A percentile compares a stretch with the other conserved stretches of the same genome.
Conservation (phyloP, 2,329 filamentous ascomycete species). For the Neonectria coccinea region DNA sequence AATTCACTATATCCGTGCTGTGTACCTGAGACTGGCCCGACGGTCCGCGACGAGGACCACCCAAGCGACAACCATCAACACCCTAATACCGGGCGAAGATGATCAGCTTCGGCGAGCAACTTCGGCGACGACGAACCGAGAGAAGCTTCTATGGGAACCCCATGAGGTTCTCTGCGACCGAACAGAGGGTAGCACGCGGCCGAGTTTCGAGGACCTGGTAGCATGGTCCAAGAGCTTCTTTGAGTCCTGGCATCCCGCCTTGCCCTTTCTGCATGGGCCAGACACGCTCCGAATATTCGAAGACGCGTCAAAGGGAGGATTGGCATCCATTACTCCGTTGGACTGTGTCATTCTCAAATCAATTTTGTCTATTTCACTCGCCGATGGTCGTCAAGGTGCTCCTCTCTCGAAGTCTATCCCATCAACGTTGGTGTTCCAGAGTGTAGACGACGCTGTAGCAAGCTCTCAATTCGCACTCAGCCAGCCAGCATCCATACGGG, state of each 20-base stretch:
- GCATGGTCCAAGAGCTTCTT: conserved; percentile 66
- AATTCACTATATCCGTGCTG: conserved; percentile 69
- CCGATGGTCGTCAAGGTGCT: conserved; percentile 60
- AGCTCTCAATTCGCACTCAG: conserved; percentile 60
- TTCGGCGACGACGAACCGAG: conserved; percentile 27
- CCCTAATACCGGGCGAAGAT: conserved; percentile 67
- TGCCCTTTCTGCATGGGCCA: conserved; percentile 68
- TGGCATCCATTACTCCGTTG: conserved; percentile 46
- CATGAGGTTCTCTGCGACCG: conserved; percentile 48
- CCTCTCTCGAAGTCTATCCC: conserved; percentile 51
- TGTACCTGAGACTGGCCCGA: conserved; percentile 60
- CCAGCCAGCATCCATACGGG: conserved; percentile 59
- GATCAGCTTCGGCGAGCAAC: conserved; percentile 56
- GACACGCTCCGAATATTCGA: conserved; percentile 61
- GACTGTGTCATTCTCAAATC: conserved; percentile 60
- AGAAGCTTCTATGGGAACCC: conserved; percentile 49
- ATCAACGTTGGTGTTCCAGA: conserved; percentile 58
- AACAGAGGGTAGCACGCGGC: background rate
- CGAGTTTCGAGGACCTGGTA: conserved; percentile 61
- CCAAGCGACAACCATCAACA: conserved; percentile 36
- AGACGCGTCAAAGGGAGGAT: conserved; percentile 50
- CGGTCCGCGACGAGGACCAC: conserved; percentile 39
- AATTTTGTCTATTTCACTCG: conserved; percentile 64
- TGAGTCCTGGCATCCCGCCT: conserved; percentile 67
- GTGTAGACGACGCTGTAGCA: conserved; percentile 62